Evolutionary conservation across 148 eudicot species (phyloP).

Genomic region (Cornus controversa): DNA sequence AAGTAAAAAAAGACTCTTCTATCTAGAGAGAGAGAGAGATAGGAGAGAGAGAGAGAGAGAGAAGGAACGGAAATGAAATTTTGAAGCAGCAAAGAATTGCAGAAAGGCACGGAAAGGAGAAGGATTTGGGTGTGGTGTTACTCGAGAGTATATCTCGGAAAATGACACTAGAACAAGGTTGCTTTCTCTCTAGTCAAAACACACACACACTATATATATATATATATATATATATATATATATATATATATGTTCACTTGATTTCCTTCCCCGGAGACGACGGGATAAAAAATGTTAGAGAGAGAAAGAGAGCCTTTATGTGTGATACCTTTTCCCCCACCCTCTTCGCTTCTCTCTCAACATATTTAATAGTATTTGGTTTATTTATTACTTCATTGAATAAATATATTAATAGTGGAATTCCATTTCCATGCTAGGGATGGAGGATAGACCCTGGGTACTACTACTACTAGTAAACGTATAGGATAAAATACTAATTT

Average conservation of each 20-base stretch:
- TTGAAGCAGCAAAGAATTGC: no score
- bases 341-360: constrained; percentile 23
- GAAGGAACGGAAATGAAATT: no score
- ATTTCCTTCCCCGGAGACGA: constrained; percentile 36
- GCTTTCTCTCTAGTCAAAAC: constrained; percentile 34
- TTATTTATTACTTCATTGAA: constrained; percentile 3
- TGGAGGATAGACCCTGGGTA: not conserved
- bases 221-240: no score
- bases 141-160: constrained; percentile 53
- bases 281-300: constrained; percentile 35
- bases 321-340: constrained; percentile 45
- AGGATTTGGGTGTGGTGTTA: constrained; percentile 30
- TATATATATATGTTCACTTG: constrained; percentile 3
- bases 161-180: constrained; percentile 47
- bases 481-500: not conserved
- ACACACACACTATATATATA: not conserved
- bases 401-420: constrained; percentile 5
- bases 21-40: constrained; percentile 2
- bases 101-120: constrained; percentile 30
- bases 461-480: not conserved
- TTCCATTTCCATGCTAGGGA: constrained; percentile 20
- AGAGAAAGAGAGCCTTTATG: constrained; percentile 28
- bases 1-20: constrained; percentile 4
- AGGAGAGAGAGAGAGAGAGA: no score
- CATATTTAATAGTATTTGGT: not conserved